A percentile compares a stretch with the other conserved stretches of the same genome.
These are phyloP conservation scores for Neofusicoccum ribis DNA, from an alignment of 2,329 filamentous ascomycete species.

Conservation along the genomic window DNA sequence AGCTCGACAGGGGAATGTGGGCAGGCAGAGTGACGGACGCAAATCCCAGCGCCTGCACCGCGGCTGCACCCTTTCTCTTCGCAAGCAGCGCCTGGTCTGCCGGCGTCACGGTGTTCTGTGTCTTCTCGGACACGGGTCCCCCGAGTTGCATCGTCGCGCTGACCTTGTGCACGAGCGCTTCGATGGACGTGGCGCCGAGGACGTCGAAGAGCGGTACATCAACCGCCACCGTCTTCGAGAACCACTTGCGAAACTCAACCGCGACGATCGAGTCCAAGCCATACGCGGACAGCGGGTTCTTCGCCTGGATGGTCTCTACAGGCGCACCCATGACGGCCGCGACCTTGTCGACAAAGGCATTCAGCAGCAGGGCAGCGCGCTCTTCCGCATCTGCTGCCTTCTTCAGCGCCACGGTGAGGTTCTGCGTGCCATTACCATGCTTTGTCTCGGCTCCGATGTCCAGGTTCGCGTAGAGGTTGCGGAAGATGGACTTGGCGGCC, in stretches of 20 bases:
- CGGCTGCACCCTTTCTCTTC: not conserved
- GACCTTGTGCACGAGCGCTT: conserved; percentile 6
- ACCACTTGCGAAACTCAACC: conserved; percentile 27
- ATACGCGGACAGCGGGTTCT: conserved; percentile 28
- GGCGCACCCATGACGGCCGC: conserved; percentile 9
- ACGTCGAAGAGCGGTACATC: conserved; percentile 52
- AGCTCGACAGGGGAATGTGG: conserved; percentile 29
- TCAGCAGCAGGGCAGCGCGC: conserved; percentile 19
- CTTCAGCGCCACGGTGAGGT: conserved; percentile 20
- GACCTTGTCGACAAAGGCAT: conserved; percentile 25
- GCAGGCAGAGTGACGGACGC: not conserved
- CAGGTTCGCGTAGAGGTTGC: conserved; percentile 24
- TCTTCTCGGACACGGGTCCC: not conserved
- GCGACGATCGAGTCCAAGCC: conserved; percentile 31
- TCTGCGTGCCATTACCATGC: conserved; percentile 9
- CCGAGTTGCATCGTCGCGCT: not conserved
- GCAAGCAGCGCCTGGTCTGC: not conserved
- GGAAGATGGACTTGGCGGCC: not conserved
- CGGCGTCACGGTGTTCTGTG: not conserved
- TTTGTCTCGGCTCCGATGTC: conserved; percentile 23
- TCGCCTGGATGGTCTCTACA: conserved; percentile 17
- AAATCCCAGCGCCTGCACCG: not conserved
- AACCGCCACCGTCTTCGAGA: conserved; percentile 35
- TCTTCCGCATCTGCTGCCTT: conserved; percentile 19
- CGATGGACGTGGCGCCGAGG: conserved; percentile 29